Percentiles rank a stretch among this genome's conserved stretches.
Conservation (phyloP, 225 moss, liverwort and hornwort genomes). For the Polytrichum formosum region DNA sequence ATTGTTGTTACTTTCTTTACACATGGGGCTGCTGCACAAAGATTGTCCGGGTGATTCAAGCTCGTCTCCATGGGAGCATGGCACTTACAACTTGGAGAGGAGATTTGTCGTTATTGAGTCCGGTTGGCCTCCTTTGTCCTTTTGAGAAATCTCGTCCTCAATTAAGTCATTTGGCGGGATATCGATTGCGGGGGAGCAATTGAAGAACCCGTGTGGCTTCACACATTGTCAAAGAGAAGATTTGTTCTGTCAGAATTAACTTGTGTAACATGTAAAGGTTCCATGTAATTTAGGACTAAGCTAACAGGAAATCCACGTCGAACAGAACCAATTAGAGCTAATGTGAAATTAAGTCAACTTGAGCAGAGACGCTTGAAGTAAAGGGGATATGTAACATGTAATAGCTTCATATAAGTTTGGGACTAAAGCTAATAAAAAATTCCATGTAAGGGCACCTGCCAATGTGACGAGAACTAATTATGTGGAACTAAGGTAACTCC, state of each 20-base stretch:
- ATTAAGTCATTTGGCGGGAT: slow-evolving; percentile 57
- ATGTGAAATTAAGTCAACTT: no score
- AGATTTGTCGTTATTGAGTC: slow-evolving; percentile 20
- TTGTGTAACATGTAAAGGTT: no score
- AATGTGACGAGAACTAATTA: no score
- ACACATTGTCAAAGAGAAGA: slow-evolving; percentile 7
- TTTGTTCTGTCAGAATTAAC: neutral
- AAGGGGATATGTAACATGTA: no score
- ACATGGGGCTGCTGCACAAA: slow-evolving; percentile 5
- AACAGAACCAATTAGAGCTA: no score
- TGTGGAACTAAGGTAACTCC: no score
- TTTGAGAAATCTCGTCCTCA: slow-evolving; percentile 28
- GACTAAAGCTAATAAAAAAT: no score
- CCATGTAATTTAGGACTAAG: no score
- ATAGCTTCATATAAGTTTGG: no score
- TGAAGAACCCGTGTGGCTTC: slow-evolving; percentile 92
- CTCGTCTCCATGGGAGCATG: slow-evolving; percentile 5
- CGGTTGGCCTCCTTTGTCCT: slow-evolving; percentile 38
- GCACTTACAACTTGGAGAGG: slow-evolving; percentile 36
- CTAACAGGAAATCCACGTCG: no score
- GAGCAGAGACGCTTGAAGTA: no score
- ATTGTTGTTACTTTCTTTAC: slow-evolving; percentile 2
- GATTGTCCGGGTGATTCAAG: neutral
- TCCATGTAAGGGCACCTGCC: no score
- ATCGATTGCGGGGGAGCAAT: slow-evolving; percentile 89